A percentile compares a stretch with the other conserved stretches of the same genome.
phyloP scores from a whole-genome alignment of 169 alveolate species.

The Cryptosporidium meleagridis region DNA sequence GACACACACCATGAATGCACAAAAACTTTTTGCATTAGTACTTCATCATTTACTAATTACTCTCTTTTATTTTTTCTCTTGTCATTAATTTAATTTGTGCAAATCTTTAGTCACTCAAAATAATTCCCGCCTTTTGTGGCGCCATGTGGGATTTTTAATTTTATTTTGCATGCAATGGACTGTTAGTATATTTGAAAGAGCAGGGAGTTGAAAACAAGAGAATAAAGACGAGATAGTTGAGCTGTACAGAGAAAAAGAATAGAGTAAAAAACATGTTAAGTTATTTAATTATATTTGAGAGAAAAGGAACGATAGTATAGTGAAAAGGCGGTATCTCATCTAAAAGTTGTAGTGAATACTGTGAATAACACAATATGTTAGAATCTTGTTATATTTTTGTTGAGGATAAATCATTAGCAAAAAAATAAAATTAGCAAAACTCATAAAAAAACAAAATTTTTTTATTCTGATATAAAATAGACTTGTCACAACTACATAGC shows the following conservation, averaged over 20 bases:
- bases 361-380: no score
- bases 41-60: background rate
- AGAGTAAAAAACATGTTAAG: no score
- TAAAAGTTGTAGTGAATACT: no score
- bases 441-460: no score
- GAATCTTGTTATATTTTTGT: no score
- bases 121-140: background rate
- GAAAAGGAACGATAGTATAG: no score
- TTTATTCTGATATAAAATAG: background rate
- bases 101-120: conserved; percentile 4
- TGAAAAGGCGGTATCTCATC: no score
- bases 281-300: no score
- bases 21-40: background rate
- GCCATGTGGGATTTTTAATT: background rate
- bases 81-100: background rate
- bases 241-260: no score
- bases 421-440: no score
- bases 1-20: background rate
- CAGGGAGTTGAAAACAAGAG: background rate
- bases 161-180: background rate
- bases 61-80: background rate
- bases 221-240: no score
- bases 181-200: background rate
- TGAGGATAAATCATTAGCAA: no score
- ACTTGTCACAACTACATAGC: background rate